Conservation (phyloP, 140 eudicot species). For the Cichorium intybus region DNA sequence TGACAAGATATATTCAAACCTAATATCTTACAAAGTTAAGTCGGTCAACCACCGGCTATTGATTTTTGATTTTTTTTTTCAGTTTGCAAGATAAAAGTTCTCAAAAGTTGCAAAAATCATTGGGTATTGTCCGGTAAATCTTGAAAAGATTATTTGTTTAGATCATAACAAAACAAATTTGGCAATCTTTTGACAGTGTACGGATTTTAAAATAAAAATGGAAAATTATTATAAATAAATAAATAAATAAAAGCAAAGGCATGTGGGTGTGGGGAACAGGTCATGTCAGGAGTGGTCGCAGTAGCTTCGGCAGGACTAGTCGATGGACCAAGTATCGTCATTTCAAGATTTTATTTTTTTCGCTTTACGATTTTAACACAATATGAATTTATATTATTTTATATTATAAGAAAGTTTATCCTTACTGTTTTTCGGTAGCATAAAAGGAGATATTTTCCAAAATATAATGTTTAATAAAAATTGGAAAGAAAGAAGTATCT, state of each 20-base stretch:
- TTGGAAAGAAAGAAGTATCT: background rate
- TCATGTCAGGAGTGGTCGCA: constrained; percentile 37
- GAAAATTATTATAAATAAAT: background rate
- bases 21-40: background rate
- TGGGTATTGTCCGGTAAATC: background rate
- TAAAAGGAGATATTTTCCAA: background rate
- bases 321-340: constrained; percentile 37
- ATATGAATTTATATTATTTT: too few relatives aligned
- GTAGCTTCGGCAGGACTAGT: constrained; percentile 35
- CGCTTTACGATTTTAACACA: constrained; percentile 18
- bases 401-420: too few relatives aligned
- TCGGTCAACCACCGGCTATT: background rate
- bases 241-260: constrained; percentile 3
- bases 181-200: constrained; percentile 19
- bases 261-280: constrained; percentile 31
- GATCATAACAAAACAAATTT: constrained; percentile 1
- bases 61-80: constrained; percentile 2
- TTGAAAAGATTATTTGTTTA: background rate
- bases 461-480: background rate
- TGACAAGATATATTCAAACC: background rate
- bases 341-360: constrained; percentile 17
- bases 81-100: background rate
- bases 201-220: background rate
- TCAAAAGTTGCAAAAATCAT: background rate
- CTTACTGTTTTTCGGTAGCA: too few relatives aligned